Evolutionary conservation across 305 asterid species (phyloP).

Genomic region (Ilex paraguariensis): DNA sequence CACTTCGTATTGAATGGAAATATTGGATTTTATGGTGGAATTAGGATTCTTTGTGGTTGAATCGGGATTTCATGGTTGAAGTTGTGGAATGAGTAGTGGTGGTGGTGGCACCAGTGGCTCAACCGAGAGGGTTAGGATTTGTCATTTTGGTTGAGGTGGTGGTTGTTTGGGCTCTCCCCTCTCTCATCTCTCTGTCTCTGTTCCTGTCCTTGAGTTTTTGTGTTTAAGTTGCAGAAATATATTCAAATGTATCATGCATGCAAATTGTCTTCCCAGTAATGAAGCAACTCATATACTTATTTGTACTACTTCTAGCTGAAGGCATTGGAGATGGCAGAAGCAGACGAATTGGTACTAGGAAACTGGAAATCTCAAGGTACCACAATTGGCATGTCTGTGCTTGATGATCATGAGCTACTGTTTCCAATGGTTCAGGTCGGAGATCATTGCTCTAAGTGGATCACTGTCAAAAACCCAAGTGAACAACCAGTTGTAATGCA

Average conservation of each 20-base stretch:
- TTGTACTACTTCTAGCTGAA: slow-evolving; percentile 30
- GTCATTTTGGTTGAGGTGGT: no score
- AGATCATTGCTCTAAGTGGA: slow-evolving; percentile 51
- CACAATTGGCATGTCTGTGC: slow-evolving; percentile 45
- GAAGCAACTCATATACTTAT: slow-evolving; percentile 13
- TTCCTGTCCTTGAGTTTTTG: neutral
- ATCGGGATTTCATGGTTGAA: no score
- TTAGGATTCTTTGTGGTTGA: no score
- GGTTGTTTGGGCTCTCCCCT: no score
- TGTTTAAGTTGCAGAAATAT: no score
- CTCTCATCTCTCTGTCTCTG: neutral
- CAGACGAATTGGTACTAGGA: slow-evolving; percentile 57
- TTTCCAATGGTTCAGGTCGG: slow-evolving; percentile 71
- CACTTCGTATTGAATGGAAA: no score
- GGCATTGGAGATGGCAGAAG: slow-evolving; percentile 57
- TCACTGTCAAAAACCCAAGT: slow-evolving; percentile 69
- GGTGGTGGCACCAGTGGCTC: no score
- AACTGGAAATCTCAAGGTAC: slow-evolving; percentile 91
- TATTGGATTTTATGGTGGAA: no score
- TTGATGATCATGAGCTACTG: slow-evolving; percentile 43
- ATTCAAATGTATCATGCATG: no score
- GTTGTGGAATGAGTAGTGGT: no score
- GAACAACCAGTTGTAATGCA: slow-evolving; percentile 63
- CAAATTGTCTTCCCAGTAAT: no score
- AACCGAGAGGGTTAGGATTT: no score